These are phyloP conservation scores for Candida sakaeoensis DNA, from an alignment of 805 yeast species.

Conservation along the genomic window DNA sequence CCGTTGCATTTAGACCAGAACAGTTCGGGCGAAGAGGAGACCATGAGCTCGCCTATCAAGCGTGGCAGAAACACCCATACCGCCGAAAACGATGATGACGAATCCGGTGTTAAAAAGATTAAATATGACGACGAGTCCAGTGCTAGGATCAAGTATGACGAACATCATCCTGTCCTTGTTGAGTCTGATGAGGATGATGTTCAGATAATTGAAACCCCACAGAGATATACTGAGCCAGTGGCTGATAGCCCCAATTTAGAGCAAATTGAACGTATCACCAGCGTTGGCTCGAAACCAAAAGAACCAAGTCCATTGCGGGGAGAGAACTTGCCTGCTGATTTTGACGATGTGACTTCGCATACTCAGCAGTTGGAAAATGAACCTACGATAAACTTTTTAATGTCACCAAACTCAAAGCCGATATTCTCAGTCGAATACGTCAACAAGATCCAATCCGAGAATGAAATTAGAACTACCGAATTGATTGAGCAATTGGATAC, in stretches of 20 bases:
- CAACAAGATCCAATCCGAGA: slow-evolving; percentile 20
- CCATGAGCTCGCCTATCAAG: slow-evolving; percentile 9
- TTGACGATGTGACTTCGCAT: slow-evolving; percentile 5
- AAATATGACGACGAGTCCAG: too few relatives aligned
- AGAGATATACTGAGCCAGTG: slow-evolving; percentile 27
- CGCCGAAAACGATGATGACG: slow-evolving; percentile 6
- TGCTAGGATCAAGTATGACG: not conserved
- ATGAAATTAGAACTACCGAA: slow-evolving; percentile 10
- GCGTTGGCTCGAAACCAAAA: slow-evolving; percentile 4
- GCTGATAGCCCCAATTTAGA: slow-evolving; percentile 27
- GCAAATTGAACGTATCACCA: slow-evolving; percentile 20
- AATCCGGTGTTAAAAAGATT: not conserved
- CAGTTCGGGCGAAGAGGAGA: not conserved
- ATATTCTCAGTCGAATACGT: slow-evolving; percentile 27
- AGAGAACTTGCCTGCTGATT: slow-evolving; percentile 1
- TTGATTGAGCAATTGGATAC: slow-evolving; percentile 4
- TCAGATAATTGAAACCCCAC: slow-evolving; percentile 25
- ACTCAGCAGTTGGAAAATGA: slow-evolving; percentile 17
- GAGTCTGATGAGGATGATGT: slow-evolving; percentile 1
- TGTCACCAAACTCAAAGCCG: slow-evolving; percentile 33
- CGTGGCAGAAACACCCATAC: slow-evolving; percentile 8
- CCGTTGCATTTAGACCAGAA: slow-evolving; percentile 12
- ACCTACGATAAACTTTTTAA: slow-evolving; percentile 26
- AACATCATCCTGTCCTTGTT: slow-evolving; percentile 2
- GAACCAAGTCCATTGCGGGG: slow-evolving; percentile 25